Percentiles rank a stretch among this genome's conserved stretches.
Evolutionary conservation across 2,329 filamentous ascomycete species (phyloP).

Genomic region (Didymella segeticola): DNA sequence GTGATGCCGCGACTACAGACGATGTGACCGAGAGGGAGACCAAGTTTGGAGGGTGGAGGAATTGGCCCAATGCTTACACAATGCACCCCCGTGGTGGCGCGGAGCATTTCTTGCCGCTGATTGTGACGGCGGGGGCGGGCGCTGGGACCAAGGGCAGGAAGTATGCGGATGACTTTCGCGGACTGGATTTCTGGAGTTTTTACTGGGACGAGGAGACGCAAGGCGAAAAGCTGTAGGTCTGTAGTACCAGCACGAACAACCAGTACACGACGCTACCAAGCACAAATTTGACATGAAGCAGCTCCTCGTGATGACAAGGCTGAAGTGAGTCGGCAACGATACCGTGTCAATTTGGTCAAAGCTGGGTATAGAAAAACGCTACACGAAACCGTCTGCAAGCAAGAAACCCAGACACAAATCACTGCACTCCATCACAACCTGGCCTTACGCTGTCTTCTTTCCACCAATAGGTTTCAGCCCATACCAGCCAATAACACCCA

Average conservation of each 20-base stretch:
- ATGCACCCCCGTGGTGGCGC: slow-evolving; percentile 63
- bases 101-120: slow-evolving; percentile 66
- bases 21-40: slow-evolving; percentile 47
- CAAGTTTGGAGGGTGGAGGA: slow-evolving; percentile 57
- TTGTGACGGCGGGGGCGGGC: slow-evolving; percentile 62
- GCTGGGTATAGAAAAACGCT: neutral
- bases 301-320: neutral
- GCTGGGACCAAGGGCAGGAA: slow-evolving; percentile 52
- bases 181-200: slow-evolving; percentile 61
- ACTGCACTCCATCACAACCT: too few species aligned
- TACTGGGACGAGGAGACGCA: slow-evolving; percentile 56
- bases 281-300: neutral
- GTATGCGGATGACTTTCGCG: slow-evolving; percentile 60
- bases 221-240: neutral
- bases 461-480: slow-evolving; percentile 54
- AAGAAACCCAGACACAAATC: too few species aligned
- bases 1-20: slow-evolving; percentile 49
- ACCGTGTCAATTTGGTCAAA: neutral
- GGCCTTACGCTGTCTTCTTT: slow-evolving; percentile 4
- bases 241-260: neutral
- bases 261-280: neutral
- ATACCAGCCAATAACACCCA: slow-evolving; percentile 72
- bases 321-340: neutral
- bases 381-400: neutral
- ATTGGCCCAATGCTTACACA: slow-evolving; percentile 56